phyloP scores from a whole-genome alignment of 768 basidiomycete genomes.

The Rhizopogon roseolus region DNA sequence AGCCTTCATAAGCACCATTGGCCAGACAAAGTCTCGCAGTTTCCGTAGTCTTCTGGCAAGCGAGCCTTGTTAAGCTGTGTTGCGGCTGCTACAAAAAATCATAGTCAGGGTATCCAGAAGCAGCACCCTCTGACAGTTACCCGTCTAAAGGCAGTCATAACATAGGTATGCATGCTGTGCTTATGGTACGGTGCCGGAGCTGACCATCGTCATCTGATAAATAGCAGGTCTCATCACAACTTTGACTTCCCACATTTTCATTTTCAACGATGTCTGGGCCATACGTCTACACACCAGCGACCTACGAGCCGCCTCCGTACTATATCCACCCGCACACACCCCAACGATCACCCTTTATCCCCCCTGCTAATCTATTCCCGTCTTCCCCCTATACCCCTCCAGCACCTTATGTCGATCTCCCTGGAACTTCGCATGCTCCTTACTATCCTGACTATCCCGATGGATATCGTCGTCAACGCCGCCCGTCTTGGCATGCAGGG shows the following conservation, averaged over 20 bases:
- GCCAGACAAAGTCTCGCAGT: not conserved
- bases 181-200: not conserved
- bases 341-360: conserved; percentile 41
- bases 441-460: conserved; percentile 13
- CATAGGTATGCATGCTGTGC: not conserved
- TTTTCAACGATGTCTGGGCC: conserved; percentile 31
- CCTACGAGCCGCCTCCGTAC: conserved; percentile 32
- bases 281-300: conserved; percentile 36
- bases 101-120: not conserved
- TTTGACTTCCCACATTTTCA: not conserved
- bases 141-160: not conserved
- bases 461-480: conserved; percentile 25
- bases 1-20: not conserved
- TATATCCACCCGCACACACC: conserved; percentile 26
- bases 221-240: not conserved
- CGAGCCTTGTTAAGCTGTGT: not conserved
- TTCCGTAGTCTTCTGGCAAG: not conserved
- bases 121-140: no score
- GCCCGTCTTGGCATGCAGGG: conserved; percentile 41
- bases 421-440: conserved; percentile 17
- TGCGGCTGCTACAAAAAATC: not conserved
- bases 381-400: conserved; percentile 30
- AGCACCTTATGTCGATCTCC: conserved; percentile 21
- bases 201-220: not conserved
- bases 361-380: conserved; percentile 30